phyloP scores from a whole-genome alignment of 306 rosid species.

The Fagus sylvatica region DNA sequence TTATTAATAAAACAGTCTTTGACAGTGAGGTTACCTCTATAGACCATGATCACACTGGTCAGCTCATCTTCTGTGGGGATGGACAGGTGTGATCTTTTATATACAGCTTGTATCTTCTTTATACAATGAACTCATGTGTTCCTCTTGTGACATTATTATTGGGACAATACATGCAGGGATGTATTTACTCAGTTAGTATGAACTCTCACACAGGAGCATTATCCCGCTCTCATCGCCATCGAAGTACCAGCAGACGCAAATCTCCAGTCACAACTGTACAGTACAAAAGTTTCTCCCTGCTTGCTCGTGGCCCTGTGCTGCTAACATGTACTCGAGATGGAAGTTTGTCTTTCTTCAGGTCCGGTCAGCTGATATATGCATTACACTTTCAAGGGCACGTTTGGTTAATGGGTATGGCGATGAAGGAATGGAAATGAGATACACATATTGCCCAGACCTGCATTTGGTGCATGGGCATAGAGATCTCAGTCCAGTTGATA shows the following conservation, averaged over 20 bases:
- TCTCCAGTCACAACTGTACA: constrained; percentile 84
- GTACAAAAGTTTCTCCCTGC: constrained; percentile 89
- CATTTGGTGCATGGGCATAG: background rate
- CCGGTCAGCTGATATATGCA: constrained; percentile 19
- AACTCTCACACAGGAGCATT: constrained; percentile 80
- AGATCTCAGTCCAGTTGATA: background rate
- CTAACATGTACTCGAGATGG: constrained; percentile 92
- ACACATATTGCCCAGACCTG: background rate
- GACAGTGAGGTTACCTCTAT: constrained; percentile 84
- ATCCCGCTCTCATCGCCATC: constrained; percentile 85
- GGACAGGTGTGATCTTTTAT: constrained; percentile 51
- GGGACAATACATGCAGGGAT: constrained; percentile 64
- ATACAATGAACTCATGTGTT: constrained; percentile 17
- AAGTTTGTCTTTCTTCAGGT: constrained; percentile 92
- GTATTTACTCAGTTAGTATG: constrained; percentile 81
- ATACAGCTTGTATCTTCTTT: constrained; percentile 17
- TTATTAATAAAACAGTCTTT: constrained; percentile 63
- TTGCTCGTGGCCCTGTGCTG: constrained; percentile 91
- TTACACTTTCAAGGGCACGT: constrained; percentile 3
- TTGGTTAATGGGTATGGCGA: constrained; percentile 3
- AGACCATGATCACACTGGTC: constrained; percentile 92
- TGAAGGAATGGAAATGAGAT: too few species aligned
- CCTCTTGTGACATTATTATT: constrained; percentile 26
- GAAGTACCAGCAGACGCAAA: constrained; percentile 64
- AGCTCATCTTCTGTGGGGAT: constrained; percentile 88